These are phyloP conservation scores for Carex arenaria DNA, from an alignment of 202 grass and related monocot species.

Conservation along the genomic window DNA sequence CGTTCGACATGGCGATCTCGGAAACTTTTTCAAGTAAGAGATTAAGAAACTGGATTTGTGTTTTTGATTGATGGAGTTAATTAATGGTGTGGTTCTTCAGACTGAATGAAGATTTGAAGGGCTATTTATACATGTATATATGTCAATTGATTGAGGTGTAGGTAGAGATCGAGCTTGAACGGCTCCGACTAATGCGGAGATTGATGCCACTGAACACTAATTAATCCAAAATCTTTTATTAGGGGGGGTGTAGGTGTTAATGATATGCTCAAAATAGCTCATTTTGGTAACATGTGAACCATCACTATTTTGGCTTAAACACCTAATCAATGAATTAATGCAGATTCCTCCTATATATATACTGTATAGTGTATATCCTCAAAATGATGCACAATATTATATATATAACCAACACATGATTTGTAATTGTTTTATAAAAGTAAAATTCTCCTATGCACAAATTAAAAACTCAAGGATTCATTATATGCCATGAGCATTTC, in stretches of 20 bases:
- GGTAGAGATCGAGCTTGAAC: neutral
- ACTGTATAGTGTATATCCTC: no score
- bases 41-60: no score
- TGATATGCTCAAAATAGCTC: neutral
- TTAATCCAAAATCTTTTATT: neutral
- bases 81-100: no score
- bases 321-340: no score
- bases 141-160: no score
- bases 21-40: neutral
- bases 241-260: neutral
- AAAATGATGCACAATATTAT: no score
- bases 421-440: no score
- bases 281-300: neutral
- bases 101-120: neutral
- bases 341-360: no score
- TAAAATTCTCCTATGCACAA: no score
- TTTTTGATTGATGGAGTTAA: neutral
- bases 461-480: no score
- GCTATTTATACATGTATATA: neutral
- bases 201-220: neutral
- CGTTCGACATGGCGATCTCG: neutral
- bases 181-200: neutral
- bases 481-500: no score
- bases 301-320: neutral
- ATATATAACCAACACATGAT: no score